Conservation (phyloP, 495 filamentous ascomycete species). For the Mycothermus thermophilus region DNA sequence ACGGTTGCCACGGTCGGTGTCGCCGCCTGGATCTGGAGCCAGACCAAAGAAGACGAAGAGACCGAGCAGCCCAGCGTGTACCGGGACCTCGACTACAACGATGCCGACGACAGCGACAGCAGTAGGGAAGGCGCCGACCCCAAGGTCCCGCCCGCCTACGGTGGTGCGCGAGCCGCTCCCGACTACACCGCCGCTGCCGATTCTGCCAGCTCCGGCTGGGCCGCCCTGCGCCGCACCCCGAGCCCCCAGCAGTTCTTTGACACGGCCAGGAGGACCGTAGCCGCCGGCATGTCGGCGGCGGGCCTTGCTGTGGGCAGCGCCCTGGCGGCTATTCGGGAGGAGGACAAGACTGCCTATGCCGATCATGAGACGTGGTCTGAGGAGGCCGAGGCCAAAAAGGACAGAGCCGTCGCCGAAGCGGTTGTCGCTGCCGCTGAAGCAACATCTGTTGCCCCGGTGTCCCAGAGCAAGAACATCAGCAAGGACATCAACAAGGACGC, state of each 20-base stretch:
- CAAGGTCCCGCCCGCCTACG: constrained; percentile 25
- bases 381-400: constrained; percentile 45
- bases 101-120: constrained; percentile 34
- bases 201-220: constrained; percentile 45
- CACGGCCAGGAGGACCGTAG: constrained; percentile 59
- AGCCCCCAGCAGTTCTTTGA: constrained; percentile 83
- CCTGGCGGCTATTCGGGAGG: constrained; percentile 74
- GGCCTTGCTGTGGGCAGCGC: constrained; percentile 63
- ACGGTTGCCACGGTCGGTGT: constrained; percentile 72
- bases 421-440: background rate
- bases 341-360: constrained; percentile 63
- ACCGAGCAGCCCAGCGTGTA: constrained; percentile 35
- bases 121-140: constrained; percentile 24
- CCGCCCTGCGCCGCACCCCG: constrained; percentile 70
- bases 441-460: constrained; percentile 6
- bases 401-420: constrained; percentile 13
- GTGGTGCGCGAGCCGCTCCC: constrained; percentile 18
- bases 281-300: constrained; percentile 70
- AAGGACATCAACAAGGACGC: no score
- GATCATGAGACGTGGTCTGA: constrained; percentile 80
- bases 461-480: no score
- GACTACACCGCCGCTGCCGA: constrained; percentile 24
- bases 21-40: constrained; percentile 87
- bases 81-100: constrained; percentile 36
- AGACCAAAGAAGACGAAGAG: constrained; percentile 53